phyloP scores from a whole-genome alignment of 2,329 filamentous ascomycete genomes.

The Pseudogymnoascus sp. region DNA sequence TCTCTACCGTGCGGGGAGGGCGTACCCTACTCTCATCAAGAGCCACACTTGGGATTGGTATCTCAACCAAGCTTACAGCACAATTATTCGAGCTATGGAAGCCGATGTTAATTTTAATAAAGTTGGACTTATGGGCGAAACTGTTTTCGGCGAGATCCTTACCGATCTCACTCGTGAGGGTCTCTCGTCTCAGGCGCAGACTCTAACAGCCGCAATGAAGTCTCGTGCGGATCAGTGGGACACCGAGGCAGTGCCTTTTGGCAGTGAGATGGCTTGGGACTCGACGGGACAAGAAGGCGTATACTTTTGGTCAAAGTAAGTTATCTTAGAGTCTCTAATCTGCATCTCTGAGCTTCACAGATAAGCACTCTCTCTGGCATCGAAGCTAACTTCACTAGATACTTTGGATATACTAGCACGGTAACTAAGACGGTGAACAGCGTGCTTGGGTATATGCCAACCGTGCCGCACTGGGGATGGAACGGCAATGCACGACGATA shows the following conservation, averaged over 20 bases:
- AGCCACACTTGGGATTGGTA: constrained; percentile 47
- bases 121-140: constrained; percentile 53
- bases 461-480: constrained; percentile 55
- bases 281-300: constrained; percentile 56
- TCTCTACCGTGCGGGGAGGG: constrained; percentile 46
- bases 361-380: background rate
- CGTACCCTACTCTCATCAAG: constrained; percentile 38
- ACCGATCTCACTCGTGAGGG: constrained; percentile 44
- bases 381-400: constrained; percentile 16
- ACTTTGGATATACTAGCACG: constrained; percentile 43
- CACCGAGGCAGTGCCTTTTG: constrained; percentile 45
- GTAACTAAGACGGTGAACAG: constrained; percentile 46
- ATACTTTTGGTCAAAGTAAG: constrained; percentile 45
- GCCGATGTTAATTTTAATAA: constrained; percentile 38
- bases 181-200: constrained; percentile 32
- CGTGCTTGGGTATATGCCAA: constrained; percentile 50
- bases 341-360: constrained; percentile 26
- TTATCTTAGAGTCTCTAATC: background rate
- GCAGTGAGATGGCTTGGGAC: constrained; percentile 57
- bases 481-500: constrained; percentile 55
- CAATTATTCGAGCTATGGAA: constrained; percentile 34
- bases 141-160: constrained; percentile 47
- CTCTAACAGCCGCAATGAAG: constrained; percentile 41
- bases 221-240: constrained; percentile 44
- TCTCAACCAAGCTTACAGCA: constrained; percentile 45